Percentiles rank a stretch among this genome's conserved stretches.
phyloP scores from a whole-genome alignment of 2,329 filamentous ascomycete genomes.

The Colletotrichum limetticola region DNA sequence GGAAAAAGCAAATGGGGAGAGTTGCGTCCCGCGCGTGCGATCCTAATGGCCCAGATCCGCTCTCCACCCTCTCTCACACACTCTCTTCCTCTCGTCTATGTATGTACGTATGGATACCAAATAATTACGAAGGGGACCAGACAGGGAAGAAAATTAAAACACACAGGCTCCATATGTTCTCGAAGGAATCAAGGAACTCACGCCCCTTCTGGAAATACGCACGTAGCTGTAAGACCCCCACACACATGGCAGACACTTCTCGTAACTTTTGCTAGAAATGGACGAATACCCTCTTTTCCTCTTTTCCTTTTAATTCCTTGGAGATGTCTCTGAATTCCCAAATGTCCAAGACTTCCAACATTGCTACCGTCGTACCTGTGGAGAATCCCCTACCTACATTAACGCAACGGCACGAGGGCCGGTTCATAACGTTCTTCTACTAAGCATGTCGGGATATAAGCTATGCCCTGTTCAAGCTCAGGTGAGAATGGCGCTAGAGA shows the following conservation, averaged over 20 bases:
- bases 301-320: not conserved
- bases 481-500: not conserved
- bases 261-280: constrained; percentile 17
- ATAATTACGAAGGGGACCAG: not conserved
- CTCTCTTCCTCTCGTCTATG: not conserved
- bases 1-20: constrained; percentile 31
- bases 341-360: not conserved
- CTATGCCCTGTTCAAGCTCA: not conserved
- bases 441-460: not conserved
- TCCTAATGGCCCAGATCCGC: not conserved
- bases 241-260: constrained; percentile 20
- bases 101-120: not conserved
- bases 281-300: not conserved
- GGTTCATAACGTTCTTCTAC: not conserved
- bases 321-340: not conserved
- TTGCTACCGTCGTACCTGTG: not conserved
- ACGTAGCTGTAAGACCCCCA: constrained; percentile 23
- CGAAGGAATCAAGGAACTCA: not conserved
- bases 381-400: not conserved
- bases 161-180: not conserved
- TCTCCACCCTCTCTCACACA: not conserved
- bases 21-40: not conserved
- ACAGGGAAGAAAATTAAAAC: not conserved
- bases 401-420: not conserved
- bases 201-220: not conserved